Evolutionary conservation across 192 early-diverging fungal species (phyloP), one percentile per base, ranked within the genome.

Genomic region (Entomortierella parvispora): DNA sequence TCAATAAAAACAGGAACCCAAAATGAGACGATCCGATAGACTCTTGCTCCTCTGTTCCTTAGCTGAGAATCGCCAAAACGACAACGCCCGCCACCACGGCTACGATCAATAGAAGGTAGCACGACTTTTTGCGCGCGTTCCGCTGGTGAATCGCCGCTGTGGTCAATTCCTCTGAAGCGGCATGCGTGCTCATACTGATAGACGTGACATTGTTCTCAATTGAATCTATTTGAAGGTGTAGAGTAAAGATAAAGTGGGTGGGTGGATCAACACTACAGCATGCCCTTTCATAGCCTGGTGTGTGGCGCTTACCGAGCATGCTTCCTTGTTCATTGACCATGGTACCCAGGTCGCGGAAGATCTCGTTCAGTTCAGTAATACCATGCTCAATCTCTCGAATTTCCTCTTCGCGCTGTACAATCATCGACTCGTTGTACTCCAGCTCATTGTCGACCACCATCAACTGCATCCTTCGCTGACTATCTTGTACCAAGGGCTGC

Each of bases 241-340:
- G 17, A 22, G 18, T 14, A 26, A 32, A 6, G 23, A 22, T 23
- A 23, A 3, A 22, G 10, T 5, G 6, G n/a, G n/a, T 20, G 10
- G 32, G 33, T 10, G 2, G 11, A 31, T 31, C 34, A 3, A 42
- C 52, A 32, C 45, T 22, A 37, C 29, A 51, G 28, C n/a, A 33
- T 6, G 61, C 40, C n/a, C 11, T 62, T 51, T n/a, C n/a, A n/a
- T n/a, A n/a, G n/a, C n/a, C n/a, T n/a, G n/a, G n/a, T n/a, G n/a
- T n/a, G n/a, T n/a, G n/a, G n/a, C n/a, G n/a, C 85, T 59, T 84
- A 95, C 94, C 89, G 11, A 99, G 81, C 67, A 95, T 87, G 60
- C 90, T 91, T 67, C 95, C 93, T 86, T 99, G 97, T 76, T 99
- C 97, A 28, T 94, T 93, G n/a, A 99, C 97, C 64, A 99, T 87